phyloP scores from a whole-genome alignment of 768 basidiomycete genomes.

The Multifurca ochricompacta region DNA sequence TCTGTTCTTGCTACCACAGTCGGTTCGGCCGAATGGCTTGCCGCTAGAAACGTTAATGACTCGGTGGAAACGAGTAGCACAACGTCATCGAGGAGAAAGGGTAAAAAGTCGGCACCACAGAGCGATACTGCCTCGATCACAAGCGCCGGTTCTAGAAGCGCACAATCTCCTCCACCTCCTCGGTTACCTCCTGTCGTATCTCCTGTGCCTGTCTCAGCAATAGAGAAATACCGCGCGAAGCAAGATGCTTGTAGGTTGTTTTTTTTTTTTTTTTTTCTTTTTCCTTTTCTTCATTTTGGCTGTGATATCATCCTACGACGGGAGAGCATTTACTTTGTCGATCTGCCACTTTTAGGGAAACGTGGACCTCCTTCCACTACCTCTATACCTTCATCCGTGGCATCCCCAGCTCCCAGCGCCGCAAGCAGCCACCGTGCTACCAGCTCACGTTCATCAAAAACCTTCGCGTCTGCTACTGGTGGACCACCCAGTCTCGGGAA shows the following conservation, averaged over 20 bases:
- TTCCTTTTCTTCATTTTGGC: too few relatives aligned
- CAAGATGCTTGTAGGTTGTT: not conserved
- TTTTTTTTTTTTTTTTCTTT: too few relatives aligned
- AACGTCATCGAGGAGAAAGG: not conserved
- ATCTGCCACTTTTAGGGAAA: not conserved
- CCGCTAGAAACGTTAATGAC: not conserved
- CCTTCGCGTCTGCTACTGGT: not conserved
- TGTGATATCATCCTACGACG: not conserved
- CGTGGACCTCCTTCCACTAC: not conserved
- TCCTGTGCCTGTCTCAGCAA: not conserved
- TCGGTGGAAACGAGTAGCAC: not conserved
- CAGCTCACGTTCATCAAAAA: not conserved
- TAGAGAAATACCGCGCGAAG: not conserved
- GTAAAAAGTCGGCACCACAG: not conserved
- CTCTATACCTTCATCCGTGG: not conserved
- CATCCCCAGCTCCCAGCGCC: not conserved
- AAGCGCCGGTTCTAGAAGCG: not conserved
- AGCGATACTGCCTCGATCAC: not conserved
- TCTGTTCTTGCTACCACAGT: not conserved
- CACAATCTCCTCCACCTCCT: not conserved
- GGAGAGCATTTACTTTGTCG: not conserved
- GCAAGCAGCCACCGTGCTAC: not conserved
- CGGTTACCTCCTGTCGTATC: not conserved
- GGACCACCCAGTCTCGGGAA: not conserved
- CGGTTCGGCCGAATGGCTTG: slow-evolving; percentile 21